phyloP scores from a whole-genome alignment of 2,329 filamentous ascomycete species.

The Fusarium sp. region DNA sequence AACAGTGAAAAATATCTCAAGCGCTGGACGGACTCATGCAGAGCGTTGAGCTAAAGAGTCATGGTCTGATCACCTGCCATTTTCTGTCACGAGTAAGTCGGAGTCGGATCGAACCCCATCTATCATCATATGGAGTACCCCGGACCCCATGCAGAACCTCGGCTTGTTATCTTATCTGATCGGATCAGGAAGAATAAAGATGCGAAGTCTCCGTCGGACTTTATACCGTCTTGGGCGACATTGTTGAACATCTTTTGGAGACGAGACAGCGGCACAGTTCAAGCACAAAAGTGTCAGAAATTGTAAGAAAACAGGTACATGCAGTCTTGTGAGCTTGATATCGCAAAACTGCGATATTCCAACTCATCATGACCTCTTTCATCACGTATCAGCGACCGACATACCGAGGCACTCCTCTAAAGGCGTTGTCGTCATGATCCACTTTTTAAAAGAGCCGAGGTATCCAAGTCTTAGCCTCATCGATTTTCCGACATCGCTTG shows the following conservation, averaged over 20 bases:
- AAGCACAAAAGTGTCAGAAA: neutral
- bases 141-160: neutral
- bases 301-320: neutral
- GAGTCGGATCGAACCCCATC: neutral
- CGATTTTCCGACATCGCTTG: slow-evolving; percentile 24
- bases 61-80: neutral
- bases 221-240: neutral
- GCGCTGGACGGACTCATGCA: neutral
- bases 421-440: slow-evolving; percentile 12
- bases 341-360: neutral
- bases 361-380: neutral
- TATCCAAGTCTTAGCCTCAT: slow-evolving; percentile 27
- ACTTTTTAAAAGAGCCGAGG: slow-evolving; percentile 15
- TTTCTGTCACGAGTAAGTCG: neutral
- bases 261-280: neutral
- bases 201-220: neutral
- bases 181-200: neutral
- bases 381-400: neutral
- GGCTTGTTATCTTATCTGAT: slow-evolving; percentile 18
- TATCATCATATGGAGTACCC: neutral
- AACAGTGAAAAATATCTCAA: neutral
- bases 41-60: neutral
- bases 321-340: fast-evolving
- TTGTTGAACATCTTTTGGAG: neutral
- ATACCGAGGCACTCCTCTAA: slow-evolving; percentile 4